Base-by-base conservation (phyloP, 1,139 yeast genomes). In the Spencermartinsiella ligniputridi region DNA sequence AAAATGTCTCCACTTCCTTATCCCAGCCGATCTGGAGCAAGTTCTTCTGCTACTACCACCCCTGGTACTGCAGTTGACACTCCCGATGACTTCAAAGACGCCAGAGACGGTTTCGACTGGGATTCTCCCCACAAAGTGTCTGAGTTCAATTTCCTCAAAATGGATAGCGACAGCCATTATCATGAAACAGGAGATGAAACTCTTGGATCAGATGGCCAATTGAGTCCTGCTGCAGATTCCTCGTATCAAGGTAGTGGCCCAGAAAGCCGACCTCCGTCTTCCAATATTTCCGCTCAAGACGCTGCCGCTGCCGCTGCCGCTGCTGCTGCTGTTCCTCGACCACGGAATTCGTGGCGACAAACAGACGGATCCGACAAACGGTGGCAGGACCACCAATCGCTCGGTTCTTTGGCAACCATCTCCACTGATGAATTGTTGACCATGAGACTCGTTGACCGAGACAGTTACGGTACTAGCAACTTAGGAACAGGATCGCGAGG, bases 391-490 rank as follows among this genome's bases (percentile, higher is more conserved):
- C 74, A 84, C 54, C 79, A 77, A 40, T 84, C 94, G 16, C 72
- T 79, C 48, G 78, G 76, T 27, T 85, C 96, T 0, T 60, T 85
- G 52, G 90, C 92, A 29, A 88, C 96, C 0, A 92, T 89, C 21
- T 82, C 92, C 40, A 86, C 96, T 0, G 89, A 83, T 46, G 94
- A 88, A 62, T 71, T 89, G 39, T 75, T 88, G 58, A 83, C 89
- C 8, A 88, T 92, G 33, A 76, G 90, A 56, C 69, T 87, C 41
- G 90, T 87, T 5, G 64, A 63, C 37, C 50, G 56, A 17, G 52
- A 43, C 46, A 53, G 52, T 40, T 48, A 30, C 25, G 46, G 35
- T 35, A 52, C 47, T 35, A 42, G 42, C 13, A 41, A 37, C 12
- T 35, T 35, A 25, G 44, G 29, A 18, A 33, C 24, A 33, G 38